Conservation (phyloP, 2,329 filamentous ascomycete species). For the Nemania bipapillata region DNA sequence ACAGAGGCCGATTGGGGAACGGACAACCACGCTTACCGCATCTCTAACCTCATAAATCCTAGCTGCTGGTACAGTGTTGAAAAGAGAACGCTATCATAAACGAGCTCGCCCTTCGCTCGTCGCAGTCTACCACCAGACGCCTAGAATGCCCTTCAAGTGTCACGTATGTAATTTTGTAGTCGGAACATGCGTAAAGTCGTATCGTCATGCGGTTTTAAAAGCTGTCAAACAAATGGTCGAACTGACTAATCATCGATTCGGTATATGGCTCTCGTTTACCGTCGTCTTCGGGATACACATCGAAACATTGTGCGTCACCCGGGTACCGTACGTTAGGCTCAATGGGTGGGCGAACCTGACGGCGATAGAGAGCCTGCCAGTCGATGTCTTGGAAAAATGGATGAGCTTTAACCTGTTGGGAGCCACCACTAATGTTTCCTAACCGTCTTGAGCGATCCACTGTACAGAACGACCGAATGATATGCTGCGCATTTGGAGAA, state of each 20-base stretch:
- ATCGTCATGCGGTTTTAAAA: slow-evolving; percentile 63
- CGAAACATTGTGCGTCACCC: slow-evolving; percentile 83
- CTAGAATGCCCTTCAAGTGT: neutral
- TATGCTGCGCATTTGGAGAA: slow-evolving; percentile 75
- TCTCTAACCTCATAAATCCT: neutral
- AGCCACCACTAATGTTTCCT: slow-evolving; percentile 81
- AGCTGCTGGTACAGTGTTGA: neutral
- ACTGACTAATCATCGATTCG: slow-evolving; percentile 73
- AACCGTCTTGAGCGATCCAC: slow-evolving; percentile 81
- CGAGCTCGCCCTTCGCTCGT: slow-evolving; percentile 7
- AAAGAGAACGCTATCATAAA: slow-evolving; percentile 22
- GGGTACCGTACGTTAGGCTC: slow-evolving; percentile 77
- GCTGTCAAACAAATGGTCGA: slow-evolving; percentile 76
- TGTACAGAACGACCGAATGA: slow-evolving; percentile 80
- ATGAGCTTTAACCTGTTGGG: slow-evolving; percentile 76
- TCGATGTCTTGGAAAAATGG: slow-evolving; percentile 78
- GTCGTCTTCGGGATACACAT: slow-evolving; percentile 82
- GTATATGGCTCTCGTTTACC: slow-evolving; percentile 73
- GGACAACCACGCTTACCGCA: slow-evolving; percentile 17
- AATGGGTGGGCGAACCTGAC: slow-evolving; percentile 74
- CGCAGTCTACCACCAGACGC: neutral
- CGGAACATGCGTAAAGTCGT: slow-evolving; percentile 24
- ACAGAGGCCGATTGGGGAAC: neutral
- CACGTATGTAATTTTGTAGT: slow-evolving; percentile 1
- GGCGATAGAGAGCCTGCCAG: slow-evolving; percentile 77